Evolutionary conservation across 345 rosid species (phyloP), one percentile per base, ranked within the genome.

Genomic region (Sisymbrium irio): DNA sequence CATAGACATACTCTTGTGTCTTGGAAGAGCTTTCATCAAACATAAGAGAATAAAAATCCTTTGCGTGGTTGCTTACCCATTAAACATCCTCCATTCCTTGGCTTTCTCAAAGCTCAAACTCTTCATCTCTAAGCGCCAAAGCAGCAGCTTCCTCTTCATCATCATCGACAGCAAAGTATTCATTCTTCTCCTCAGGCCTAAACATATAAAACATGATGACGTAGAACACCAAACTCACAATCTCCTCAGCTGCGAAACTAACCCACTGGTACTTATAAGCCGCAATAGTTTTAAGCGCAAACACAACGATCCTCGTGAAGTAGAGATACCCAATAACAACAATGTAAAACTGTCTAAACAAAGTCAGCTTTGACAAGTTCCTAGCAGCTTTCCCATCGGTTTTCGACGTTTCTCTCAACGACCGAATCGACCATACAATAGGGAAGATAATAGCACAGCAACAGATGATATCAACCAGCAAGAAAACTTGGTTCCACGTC

Each of bases 361-460:
- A 67, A 7, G 91, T 88, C 68, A 95, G 80, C 70, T 92, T 95
- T 0, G 96, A 92, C 74, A 95, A 79, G 81, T 95, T 95, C 77
- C 86, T 89, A 0, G 98, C 99, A 0, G 97, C 97, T 80, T 92
- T 92, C 40, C 98, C 99, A 51, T 95, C 99, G 0, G 98, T 90
- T 81, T 95, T 95, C 0, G 97, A 90, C 0, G 94, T 92, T 69
- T 92, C 99, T 45, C 90, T 90, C 78, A 95, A 72, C 0, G 96
- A 86, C 13, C 99, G 73, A 28, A 95, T 92, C 0, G 99, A 95
- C 99, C 98, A 95, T 1, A 95, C 96, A 4, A 95, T 95, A 0
- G 99, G 99, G 86, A 95, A 95, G 30, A 95, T 90, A 53, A 95
- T 92, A 0, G 98, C 98, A 28, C 98, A 90, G 56, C 99, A 95